A percentile compares a stretch with the other conserved stretches of the same genome.
Conservation (phyloP, 2,329 filamentous ascomycete genomes). For the Ceratocystis colombiana region DNA sequence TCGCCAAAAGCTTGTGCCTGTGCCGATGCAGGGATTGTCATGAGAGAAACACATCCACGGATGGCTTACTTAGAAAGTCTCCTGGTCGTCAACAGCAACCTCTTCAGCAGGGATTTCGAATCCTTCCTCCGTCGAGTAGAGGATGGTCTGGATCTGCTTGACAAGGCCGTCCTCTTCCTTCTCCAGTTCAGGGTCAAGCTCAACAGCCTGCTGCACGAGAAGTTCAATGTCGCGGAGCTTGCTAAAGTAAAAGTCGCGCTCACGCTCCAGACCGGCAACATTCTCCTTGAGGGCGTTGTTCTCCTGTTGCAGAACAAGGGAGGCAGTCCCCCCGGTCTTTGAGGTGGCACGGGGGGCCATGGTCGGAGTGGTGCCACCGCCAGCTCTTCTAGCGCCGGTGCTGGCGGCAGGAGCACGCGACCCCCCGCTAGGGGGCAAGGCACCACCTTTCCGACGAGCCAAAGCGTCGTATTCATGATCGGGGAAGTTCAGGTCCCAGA, state of each 20-base stretch:
- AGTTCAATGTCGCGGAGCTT: slow-evolving; percentile 96
- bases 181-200: slow-evolving; percentile 84
- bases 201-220: slow-evolving; percentile 82
- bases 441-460: slow-evolving; percentile 67
- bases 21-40: neutral
- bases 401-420: slow-evolving; percentile 42
- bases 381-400: slow-evolving; percentile 40
- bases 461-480: slow-evolving; percentile 95
- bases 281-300: slow-evolving; percentile 87
- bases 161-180: slow-evolving; percentile 86
- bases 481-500: slow-evolving; percentile 97
- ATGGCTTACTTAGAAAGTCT: slow-evolving; percentile 53
- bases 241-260: slow-evolving; percentile 98
- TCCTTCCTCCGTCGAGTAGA: slow-evolving; percentile 91
- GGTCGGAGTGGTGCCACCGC: slow-evolving; percentile 56
- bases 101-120: slow-evolving; percentile 83
- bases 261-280: slow-evolving; percentile 85
- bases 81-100: slow-evolving; percentile 63
- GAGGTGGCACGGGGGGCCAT: slow-evolving; percentile 36
- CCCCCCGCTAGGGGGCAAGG: slow-evolving; percentile 44
- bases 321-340: slow-evolving; percentile 40
- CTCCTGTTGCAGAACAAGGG: slow-evolving; percentile 69
- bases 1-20: neutral
- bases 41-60: neutral
- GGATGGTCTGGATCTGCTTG: slow-evolving; percentile 91